phyloP scores from a whole-genome alignment of 306 rosid species.

The Pachyrhizus erosus region DNA sequence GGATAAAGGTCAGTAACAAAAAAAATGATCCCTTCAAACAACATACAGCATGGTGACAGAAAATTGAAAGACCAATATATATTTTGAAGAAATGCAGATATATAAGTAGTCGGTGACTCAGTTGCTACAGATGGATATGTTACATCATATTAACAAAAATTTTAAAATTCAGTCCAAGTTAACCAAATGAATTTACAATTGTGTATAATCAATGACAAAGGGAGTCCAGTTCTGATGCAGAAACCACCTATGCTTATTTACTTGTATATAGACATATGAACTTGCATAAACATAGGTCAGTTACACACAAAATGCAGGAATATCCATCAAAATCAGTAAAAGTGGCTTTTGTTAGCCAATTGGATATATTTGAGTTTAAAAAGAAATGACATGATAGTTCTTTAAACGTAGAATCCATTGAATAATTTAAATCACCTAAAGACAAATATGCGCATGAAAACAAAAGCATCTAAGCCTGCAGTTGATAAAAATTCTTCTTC shows the following conservation, averaged over 20 bases:
- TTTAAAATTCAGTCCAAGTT: neutral
- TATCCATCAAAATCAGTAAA: slow-evolving; percentile 22
- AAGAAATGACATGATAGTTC: slow-evolving; percentile 31
- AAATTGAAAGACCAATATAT: slow-evolving; percentile 24
- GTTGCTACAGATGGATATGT: neutral
- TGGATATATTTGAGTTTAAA: neutral
- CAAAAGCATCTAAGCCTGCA: slow-evolving; percentile 76
- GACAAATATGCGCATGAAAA: slow-evolving; percentile 75
- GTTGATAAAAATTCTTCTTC: slow-evolving; percentile 67
- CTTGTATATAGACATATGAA: neutral
- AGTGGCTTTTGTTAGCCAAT: slow-evolving; percentile 20
- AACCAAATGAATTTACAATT: neutral
- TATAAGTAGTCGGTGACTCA: neutral
- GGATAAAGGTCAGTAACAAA: slow-evolving; percentile 21
- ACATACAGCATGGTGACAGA: neutral
- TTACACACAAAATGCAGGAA: neutral
- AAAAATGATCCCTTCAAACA: slow-evolving; percentile 21
- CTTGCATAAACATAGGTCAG: neutral
- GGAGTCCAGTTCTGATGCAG: neutral
- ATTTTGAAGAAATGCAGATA: slow-evolving; percentile 3
- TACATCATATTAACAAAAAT: slow-evolving; percentile 9
- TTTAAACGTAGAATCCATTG: slow-evolving; percentile 14
- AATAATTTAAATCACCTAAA: slow-evolving; percentile 61
- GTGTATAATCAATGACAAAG: neutral
- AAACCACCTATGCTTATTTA: neutral